Evolutionary conservation across 495 filamentous ascomycete genomes (phyloP), one percentile per base, ranked within the genome.

Genomic region (Xylaria palmicola): DNA sequence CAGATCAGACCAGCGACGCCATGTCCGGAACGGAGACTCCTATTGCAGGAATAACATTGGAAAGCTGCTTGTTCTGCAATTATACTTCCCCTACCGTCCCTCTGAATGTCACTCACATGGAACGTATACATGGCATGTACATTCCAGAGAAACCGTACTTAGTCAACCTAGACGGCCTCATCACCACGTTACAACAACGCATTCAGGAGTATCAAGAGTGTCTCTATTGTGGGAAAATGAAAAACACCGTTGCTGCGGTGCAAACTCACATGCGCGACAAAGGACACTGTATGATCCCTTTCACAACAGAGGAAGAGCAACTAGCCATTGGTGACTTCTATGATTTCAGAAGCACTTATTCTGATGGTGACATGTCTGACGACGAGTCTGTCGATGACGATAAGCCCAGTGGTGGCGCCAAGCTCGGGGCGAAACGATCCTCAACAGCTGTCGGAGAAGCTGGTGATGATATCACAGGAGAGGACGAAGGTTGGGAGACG

Each of bases 241-340:
- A 90, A 70, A 85, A 86, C 60, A 91, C 86, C 24, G 77, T 86
- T 1, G 82, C 84, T 56, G 92, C 90, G 13, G 83, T 91, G 37
- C 91, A 94, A 62, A 95, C 91, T 0, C 94, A 99, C 72, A 99
- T 99, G 94, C 87, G 88, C 34, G 94, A 99, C 73, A 93, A 92
- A 75, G 86, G 90, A 8, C 94, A 99, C 74, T 97, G 92, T 79
- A 96, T 90, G 84, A 93, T 99, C 62, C 92, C 90, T 0, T 99
- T 95, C 72, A 88, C 89, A 44, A 86, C 85, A 0, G 90, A 97
- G 69, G 89, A 89, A 34, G 92, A 99, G 68, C 91, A 96, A 75
- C 80, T 99, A 17, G 92, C 95, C 56, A 88, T 99, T 60, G 95
- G 94, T n/a, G 90, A 98, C 45, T 98, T 90, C 77, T 99, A 98